phyloP scores from a whole-genome alignment of 2,329 filamentous ascomycete species.

The Calonectria ilicicola region DNA sequence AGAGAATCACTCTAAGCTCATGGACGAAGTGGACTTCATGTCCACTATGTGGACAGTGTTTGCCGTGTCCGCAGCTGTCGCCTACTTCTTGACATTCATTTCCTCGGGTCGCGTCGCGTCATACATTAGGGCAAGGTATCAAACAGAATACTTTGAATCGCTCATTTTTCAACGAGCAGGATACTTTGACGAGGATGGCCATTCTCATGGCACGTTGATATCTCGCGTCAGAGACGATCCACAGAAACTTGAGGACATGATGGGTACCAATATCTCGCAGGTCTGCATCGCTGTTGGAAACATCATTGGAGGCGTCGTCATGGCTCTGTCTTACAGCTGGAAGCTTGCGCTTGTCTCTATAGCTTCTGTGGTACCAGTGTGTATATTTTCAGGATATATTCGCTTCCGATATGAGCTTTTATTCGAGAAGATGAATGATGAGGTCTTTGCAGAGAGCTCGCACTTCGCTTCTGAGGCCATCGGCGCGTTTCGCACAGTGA shows the following conservation, averaged over 20 bases:
- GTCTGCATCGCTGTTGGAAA: slow-evolving; percentile 73
- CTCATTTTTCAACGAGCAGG: slow-evolving; percentile 70
- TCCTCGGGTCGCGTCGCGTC: slow-evolving; percentile 29
- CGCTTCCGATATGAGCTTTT: slow-evolving; percentile 69
- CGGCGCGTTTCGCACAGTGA: slow-evolving; percentile 78
- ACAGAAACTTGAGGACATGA: slow-evolving; percentile 70
- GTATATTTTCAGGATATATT: slow-evolving; percentile 62
- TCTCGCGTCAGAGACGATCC: slow-evolving; percentile 68
- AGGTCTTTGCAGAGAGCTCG: slow-evolving; percentile 77
- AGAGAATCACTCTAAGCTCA: slow-evolving; percentile 47
- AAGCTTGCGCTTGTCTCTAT: slow-evolving; percentile 76
- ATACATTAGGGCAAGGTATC: slow-evolving; percentile 64
- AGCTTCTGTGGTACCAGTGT: slow-evolving; percentile 69
- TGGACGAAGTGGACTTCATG: slow-evolving; percentile 18
- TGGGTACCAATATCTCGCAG: slow-evolving; percentile 73
- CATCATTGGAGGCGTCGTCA: slow-evolving; percentile 71
- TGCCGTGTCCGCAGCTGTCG: slow-evolving; percentile 60
- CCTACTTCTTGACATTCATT: slow-evolving; percentile 57
- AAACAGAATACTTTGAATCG: slow-evolving; percentile 70
- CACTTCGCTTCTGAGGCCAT: slow-evolving; percentile 82
- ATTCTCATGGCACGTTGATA: slow-evolving; percentile 71
- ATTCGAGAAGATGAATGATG: slow-evolving; percentile 76
- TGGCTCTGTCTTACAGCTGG: slow-evolving; percentile 81
- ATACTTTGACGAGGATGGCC: slow-evolving; percentile 71
- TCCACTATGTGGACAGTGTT: not conserved